Evolutionary conservation across 2,329 filamentous ascomycete species (phyloP).

Genomic region (Fusarium lyarnte): DNA sequence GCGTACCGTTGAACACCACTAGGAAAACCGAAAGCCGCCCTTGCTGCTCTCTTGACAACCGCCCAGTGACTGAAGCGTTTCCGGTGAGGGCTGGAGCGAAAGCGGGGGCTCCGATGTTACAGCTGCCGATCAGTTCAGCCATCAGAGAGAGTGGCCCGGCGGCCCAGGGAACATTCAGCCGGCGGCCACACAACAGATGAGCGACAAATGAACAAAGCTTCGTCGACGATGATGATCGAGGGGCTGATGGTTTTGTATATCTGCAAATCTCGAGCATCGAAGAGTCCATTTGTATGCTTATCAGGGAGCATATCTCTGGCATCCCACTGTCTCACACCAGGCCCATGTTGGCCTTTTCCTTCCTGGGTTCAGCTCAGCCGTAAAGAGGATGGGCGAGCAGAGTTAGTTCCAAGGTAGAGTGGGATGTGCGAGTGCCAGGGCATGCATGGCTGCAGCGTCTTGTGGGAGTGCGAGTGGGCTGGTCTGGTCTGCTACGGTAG

Average conservation of each 20-base stretch:
- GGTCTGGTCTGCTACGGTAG: background rate
- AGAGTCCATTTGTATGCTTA: constrained; percentile 16
- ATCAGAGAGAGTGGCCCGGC: constrained; percentile 15
- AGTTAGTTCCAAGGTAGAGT: constrained; percentile 31
- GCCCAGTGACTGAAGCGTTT: constrained; percentile 23
- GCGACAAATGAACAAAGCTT: background rate
- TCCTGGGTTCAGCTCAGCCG: constrained; percentile 12
- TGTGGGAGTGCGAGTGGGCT: constrained; percentile 27
- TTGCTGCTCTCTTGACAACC: constrained; percentile 14
- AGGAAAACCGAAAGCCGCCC: constrained; percentile 17
- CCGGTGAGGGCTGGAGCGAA: constrained; percentile 21
- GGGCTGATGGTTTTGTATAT: background rate
- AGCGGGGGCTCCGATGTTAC: constrained; percentile 36
- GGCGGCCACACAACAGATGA: constrained; percentile 9
- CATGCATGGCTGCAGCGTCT: constrained; percentile 32
- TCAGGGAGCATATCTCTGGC: constrained; percentile 10
- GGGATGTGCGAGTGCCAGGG: constrained; percentile 28
- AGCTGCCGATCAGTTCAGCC: constrained; percentile 26
- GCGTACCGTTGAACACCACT: constrained; percentile 19
- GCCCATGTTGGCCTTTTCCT: background rate
- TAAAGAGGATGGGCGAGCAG: constrained; percentile 21
- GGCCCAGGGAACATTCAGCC: constrained; percentile 6
- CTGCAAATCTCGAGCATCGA: background rate
- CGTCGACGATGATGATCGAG: background rate
- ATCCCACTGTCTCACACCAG: constrained; percentile 15